Conservation (phyloP, 495 filamentous ascomycete genomes). For the Podospora sp. region DNA sequence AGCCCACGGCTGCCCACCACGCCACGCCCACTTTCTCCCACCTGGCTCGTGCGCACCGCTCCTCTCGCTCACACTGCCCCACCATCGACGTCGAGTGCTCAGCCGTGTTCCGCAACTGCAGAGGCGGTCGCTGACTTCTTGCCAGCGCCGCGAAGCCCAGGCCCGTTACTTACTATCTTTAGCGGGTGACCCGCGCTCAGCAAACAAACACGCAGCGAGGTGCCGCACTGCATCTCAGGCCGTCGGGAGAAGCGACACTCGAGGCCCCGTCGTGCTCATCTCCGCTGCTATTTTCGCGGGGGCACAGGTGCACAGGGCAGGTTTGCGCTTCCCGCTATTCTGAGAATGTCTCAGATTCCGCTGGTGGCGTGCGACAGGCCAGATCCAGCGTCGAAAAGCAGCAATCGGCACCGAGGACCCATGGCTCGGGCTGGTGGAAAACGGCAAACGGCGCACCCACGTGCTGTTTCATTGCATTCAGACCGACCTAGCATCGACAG, state of each 20-base stretch:
- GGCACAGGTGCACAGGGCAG: not conserved
- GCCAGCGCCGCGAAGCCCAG: not conserved
- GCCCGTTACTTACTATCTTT: constrained; percentile 17
- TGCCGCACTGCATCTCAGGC: not conserved
- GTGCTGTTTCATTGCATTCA: constrained; percentile 23
- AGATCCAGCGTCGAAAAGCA: constrained; percentile 1
- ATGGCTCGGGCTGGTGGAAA: not conserved
- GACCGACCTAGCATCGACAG: not conserved
- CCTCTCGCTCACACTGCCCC: not conserved
- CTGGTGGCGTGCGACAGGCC: constrained; percentile 13
- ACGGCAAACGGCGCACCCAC: constrained; percentile 19
- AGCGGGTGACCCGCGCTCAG: constrained; percentile 10
- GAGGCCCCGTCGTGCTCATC: not conserved
- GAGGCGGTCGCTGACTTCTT: not conserved
- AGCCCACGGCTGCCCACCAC: too few species aligned
- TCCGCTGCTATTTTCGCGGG: constrained; percentile 1
- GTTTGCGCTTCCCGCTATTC: constrained; percentile 19
- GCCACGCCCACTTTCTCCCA: too few species aligned
- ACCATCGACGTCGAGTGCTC: not conserved
- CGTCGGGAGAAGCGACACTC: not conserved
- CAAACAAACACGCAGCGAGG: constrained; percentile 11
- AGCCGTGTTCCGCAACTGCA: not conserved
- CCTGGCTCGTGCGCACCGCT: not conserved
- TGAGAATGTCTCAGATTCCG: constrained; percentile 25
- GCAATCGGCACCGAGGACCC: not conserved